phyloP scores from a whole-genome alignment of 2,329 filamentous ascomycete genomes.

The Penicillium sp. region DNA sequence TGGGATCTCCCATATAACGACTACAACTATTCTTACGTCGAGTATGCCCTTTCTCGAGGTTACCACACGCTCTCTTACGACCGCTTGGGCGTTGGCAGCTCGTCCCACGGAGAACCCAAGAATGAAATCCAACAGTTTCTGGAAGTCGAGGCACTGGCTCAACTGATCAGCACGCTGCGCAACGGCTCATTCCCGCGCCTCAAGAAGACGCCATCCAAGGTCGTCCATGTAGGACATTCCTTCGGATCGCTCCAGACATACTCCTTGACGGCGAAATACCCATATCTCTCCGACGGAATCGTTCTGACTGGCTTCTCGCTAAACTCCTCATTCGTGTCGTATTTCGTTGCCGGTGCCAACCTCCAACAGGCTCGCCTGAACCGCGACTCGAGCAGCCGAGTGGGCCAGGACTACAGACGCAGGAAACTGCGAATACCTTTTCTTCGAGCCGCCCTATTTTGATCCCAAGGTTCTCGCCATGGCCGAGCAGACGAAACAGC shows the following conservation, averaged over 20 bases:
- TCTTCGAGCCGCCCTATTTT: conserved; percentile 16
- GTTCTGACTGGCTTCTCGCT: conserved; percentile 42
- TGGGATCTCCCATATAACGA: conserved; percentile 34
- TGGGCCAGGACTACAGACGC: conserved; percentile 9
- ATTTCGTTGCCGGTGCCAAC: conserved; percentile 21
- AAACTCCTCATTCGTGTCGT: conserved; percentile 20
- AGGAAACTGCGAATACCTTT: conserved; percentile 11
- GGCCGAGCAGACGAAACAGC: conserved; percentile 25
- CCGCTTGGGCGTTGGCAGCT: conserved; percentile 39
- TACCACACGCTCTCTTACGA: conserved; percentile 44
- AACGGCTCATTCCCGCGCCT: conserved; percentile 33
- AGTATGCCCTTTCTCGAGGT: conserved; percentile 35
- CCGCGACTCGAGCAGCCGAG: conserved; percentile 17
- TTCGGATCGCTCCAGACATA: conserved; percentile 37
- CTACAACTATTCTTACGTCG: conserved; percentile 39
- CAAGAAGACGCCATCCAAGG: conserved; percentile 29
- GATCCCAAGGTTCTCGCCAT: conserved; percentile 13
- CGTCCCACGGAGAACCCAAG: conserved; percentile 40
- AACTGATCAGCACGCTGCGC: conserved; percentile 39
- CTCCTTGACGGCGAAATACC: conserved; percentile 33
- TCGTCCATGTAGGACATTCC: conserved; percentile 40
- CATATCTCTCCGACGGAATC: conserved; percentile 37
- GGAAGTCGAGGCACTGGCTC: conserved; percentile 40
- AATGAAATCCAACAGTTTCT: conserved; percentile 40
- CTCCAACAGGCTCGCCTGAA: conserved; percentile 19